These are phyloP conservation scores for Cenchrus americanus DNA, from an alignment of 176 grass and related monocot species.

Conservation along the genomic window DNA sequence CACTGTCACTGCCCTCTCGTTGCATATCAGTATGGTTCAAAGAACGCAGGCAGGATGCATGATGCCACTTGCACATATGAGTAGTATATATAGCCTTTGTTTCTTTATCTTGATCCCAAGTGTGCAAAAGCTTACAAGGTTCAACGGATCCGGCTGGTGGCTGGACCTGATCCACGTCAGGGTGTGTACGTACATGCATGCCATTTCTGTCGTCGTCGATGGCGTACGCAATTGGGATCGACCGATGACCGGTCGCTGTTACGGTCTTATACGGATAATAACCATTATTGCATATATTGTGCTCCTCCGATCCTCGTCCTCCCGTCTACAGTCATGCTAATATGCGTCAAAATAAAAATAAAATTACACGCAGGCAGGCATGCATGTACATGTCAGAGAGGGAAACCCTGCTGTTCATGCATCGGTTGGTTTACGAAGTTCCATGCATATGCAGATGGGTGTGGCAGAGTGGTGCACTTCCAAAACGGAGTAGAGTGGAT, in stretches of 20 bases:
- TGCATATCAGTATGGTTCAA: slow-evolving; percentile 14
- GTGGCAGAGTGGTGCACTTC: not conserved
- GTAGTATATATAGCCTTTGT: not conserved
- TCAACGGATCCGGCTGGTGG: slow-evolving; percentile 24
- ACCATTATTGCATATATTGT: too few species aligned
- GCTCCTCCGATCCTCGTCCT: too few species aligned
- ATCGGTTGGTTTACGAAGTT: not conserved
- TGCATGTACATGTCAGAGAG: not conserved
- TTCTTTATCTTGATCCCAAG: not conserved
- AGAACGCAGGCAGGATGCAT: not conserved
- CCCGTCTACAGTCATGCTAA: too few species aligned
- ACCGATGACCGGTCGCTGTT: too few species aligned
- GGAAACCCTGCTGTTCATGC: not conserved
- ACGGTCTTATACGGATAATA: too few species aligned
- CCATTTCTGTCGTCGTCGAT: slow-evolving; percentile 20
- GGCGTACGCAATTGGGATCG: not conserved
- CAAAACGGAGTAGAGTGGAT: too few species aligned
- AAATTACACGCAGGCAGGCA: too few species aligned
- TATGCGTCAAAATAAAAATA: too few species aligned
- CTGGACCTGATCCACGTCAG: not conserved
- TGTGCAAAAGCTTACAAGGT: not conserved
- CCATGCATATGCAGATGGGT: slow-evolving; percentile 11
- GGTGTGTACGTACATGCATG: not conserved
- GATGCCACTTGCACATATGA: slow-evolving; percentile 13
- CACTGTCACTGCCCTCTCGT: not conserved